Evolutionary conservation across 495 filamentous ascomycete species (phyloP), one percentile per base, ranked within the genome.

Genomic region (Rostrohypoxylon terebratum): DNA sequence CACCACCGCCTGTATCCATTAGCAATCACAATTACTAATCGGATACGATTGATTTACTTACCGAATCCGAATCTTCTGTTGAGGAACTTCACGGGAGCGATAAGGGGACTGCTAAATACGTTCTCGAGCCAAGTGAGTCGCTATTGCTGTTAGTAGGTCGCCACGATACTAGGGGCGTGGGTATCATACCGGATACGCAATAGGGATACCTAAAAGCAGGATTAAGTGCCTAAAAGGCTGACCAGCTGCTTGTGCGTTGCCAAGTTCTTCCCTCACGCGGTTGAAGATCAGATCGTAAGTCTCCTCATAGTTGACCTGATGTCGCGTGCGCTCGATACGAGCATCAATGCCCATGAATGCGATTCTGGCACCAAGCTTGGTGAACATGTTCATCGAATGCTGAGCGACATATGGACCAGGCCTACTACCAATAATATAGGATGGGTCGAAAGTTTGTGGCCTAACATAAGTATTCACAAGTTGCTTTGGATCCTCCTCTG

Each of bases 111-210:
- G 34, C 84, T 86, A 66, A 98, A 88, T 61, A 98, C 91, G 76
- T 95, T 97, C 77, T 93, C 91, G 5, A 97, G 86, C 95, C 95
- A 97, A 10, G 93, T 93, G 45, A 98, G 86, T 60, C 95, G 92
- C 84, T 87, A 64, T 10, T 9, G 34, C 1, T 33, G 51, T 74
- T 70, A 69, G 66, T 25, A 20, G 11, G 14, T 18, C 63, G 18
- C 40, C 2, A 40, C 7, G 21, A 11, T 47, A 11, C 23, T 20
- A 25, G 2, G 13, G 0, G 9, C 1, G 11, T 10, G 13, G 14
- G 33, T 2, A 58, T 4, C 82, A 75, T 79, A 87, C 85, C 5
- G 95, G 95, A 77, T 97, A 98, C 5, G 94, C 94, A 70, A 98
- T 97, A 1, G 95, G 95, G 28, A 98, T 93, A 59, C 95, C 95